These are phyloP conservation scores for Dothistroma septosporum DNA, from an alignment of 2,329 filamentous ascomycete genomes.

Conservation along the genomic window DNA sequence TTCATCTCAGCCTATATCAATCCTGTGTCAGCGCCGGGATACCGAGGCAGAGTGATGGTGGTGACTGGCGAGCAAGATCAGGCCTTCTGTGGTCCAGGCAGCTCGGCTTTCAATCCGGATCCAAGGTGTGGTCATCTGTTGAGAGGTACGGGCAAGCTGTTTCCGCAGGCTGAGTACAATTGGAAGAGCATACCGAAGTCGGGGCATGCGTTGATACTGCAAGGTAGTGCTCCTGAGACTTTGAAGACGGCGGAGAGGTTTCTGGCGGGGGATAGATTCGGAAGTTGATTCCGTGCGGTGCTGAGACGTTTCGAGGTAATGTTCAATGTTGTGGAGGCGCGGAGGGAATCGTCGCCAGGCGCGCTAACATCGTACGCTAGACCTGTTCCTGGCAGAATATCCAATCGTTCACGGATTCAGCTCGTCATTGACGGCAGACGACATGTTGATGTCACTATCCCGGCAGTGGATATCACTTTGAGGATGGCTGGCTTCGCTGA, in stretches of 20 bases:
- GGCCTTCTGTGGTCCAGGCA: conserved; percentile 18
- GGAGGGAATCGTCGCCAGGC: not conserved
- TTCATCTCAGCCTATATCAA: conserved; percentile 13
- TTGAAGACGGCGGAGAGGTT: conserved; percentile 11
- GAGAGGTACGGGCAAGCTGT: conserved; percentile 11
- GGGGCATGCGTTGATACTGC: conserved; percentile 14
- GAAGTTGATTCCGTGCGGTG: not conserved
- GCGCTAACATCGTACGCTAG: not conserved
- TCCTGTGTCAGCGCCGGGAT: conserved; percentile 6
- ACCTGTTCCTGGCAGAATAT: not conserved
- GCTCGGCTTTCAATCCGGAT: conserved; percentile 10
- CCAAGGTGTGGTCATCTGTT: conserved; percentile 12
- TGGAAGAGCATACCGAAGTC: conserved; percentile 13
- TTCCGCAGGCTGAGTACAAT: conserved; percentile 16
- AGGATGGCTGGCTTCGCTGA: not conserved
- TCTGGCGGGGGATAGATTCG: conserved; percentile 7
- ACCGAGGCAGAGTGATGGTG: conserved; percentile 14
- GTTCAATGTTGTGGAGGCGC: not conserved
- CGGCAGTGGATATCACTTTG: not conserved
- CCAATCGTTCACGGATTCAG: not conserved
- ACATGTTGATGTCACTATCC: not conserved
- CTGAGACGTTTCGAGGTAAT: not conserved
- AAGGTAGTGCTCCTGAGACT: conserved; percentile 6
- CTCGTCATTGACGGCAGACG: not conserved
- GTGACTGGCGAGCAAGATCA: conserved; percentile 19